Conservation (phyloP, 192 early-diverging fungal species). For the Coemansia sp. region DNA sequence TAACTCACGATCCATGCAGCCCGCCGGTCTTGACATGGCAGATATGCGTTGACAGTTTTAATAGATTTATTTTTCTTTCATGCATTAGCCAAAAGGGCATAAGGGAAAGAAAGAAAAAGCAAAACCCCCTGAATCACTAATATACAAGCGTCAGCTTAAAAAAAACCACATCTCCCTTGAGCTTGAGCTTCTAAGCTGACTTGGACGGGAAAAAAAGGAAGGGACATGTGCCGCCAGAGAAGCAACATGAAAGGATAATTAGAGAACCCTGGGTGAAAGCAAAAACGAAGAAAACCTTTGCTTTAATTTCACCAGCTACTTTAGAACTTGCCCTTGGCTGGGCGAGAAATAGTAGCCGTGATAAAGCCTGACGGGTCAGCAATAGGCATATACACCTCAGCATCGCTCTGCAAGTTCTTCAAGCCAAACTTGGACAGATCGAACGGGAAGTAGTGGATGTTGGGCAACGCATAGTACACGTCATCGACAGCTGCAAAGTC, state of each 20-base stretch:
- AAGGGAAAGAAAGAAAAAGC: conserved; percentile 46
- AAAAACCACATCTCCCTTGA: neutral
- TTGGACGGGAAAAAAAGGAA: neutral
- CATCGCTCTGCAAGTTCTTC: conserved; percentile 64
- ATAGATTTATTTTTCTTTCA: conserved; percentile 27
- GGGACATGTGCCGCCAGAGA: neutral
- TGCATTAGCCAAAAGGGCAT: conserved; percentile 14
- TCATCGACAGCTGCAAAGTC: conserved; percentile 59
- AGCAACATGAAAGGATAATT: conserved; percentile 15
- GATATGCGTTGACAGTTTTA: neutral
- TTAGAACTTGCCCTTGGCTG: conserved; percentile 31
- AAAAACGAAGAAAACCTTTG: conserved; percentile 41
- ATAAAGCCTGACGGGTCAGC: conserved; percentile 69
- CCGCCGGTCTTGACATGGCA: too few species aligned
- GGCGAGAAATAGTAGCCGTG: conserved; percentile 65
- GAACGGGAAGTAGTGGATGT: conserved; percentile 73
- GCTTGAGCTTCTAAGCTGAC: neutral
- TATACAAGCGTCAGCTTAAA: conserved; percentile 13
- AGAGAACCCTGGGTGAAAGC: conserved; percentile 9
- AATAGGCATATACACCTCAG: conserved; percentile 68
- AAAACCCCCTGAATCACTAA: conserved; percentile 18
- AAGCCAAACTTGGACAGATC: conserved; percentile 70
- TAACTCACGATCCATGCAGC: too few species aligned
- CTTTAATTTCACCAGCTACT: neutral
- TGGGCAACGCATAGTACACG: conserved; percentile 71